Evolutionary conservation across 2,329 filamentous ascomycete genomes (phyloP), one percentile per base, ranked within the genome.

Genomic region (Coniochaeta pulveracea): DNA sequence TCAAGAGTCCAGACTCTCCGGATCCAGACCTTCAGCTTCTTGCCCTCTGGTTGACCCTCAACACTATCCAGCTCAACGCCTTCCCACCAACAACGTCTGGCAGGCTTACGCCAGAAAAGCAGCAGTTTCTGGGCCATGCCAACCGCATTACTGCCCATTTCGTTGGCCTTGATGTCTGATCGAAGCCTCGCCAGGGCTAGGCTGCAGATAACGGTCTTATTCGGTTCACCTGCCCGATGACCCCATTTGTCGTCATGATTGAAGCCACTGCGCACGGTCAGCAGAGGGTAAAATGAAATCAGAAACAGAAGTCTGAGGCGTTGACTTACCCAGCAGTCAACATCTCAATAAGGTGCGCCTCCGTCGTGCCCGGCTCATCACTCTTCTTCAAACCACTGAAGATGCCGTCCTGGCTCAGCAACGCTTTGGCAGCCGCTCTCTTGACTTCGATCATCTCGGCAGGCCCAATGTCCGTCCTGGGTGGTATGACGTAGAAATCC

Each of bases 301-400:
- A 17, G 14, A 33, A 32, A 18, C 11, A 17, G 10, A 15, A 26
- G 8, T 7, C n/a, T n/a, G n/a, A n/a, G n/a, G n/a, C n/a, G n/a
- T n/a, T n/a, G 18, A 64, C 80, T 61, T 68, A 96, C 89, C 89
- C 91, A 52, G 91, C 91, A 35, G 91, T 98, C 58, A 98, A 61
- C 91, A 98, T 98, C 64, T 98, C 91, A 49, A 98, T 98, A 24
- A 98, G 68, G 64, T 98, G 91, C 46, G 94, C 91, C 59, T 98
- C 91, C 0, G 91, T 98, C 12, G 89, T 95, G 14, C 91, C 91
- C 12, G 84, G 80, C 59, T 98, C 91, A 46, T 98, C 88, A 48
- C 89, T 96, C 54, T 89, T 85, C 57, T 91, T 82, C 29, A 98
- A 63, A 0, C 91, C 91, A 4, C 88, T 94, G 55, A 98, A 98